These are phyloP conservation scores for Trichoderma gracile DNA, from an alignment of 2,329 filamentous ascomycete species.

Conservation along the genomic window DNA sequence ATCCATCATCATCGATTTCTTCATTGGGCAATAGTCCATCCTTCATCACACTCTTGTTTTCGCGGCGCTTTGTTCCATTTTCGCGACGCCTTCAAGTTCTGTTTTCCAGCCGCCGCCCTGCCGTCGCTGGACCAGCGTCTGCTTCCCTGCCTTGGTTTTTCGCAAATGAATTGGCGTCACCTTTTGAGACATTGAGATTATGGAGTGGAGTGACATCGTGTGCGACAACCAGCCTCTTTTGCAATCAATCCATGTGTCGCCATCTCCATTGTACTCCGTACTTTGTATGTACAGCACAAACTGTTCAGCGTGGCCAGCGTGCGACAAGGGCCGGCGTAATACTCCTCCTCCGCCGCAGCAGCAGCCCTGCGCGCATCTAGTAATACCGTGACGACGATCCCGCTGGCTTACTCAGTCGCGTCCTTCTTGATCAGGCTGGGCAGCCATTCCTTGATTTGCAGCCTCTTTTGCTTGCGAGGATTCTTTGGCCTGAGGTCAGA, in stretches of 20 bases:
- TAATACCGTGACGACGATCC: background rate
- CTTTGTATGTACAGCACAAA: too few relatives aligned
- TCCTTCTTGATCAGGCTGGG: slow-evolving; percentile 32
- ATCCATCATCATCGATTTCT: slow-evolving; percentile 23
- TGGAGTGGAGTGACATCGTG: slow-evolving; percentile 8
- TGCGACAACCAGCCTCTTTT: slow-evolving; percentile 18
- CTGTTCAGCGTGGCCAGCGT: slow-evolving; percentile 5
- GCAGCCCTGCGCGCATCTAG: background rate
- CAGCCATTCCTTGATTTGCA: slow-evolving; percentile 31
- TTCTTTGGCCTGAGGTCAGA: slow-evolving; percentile 15
- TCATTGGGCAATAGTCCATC: slow-evolving; percentile 7
- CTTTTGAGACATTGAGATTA: background rate
- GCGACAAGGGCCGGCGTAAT: background rate
- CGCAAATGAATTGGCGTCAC: slow-evolving; percentile 14
- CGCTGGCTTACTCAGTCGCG: slow-evolving; percentile 13
- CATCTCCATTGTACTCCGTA: slow-evolving; percentile 1
- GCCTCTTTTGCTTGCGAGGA: slow-evolving; percentile 27
- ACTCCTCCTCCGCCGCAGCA: background rate
- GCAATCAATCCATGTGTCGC: background rate
- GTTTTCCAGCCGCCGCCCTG: background rate
- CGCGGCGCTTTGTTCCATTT: background rate
- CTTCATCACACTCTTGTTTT: slow-evolving; percentile 4
- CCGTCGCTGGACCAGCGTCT: background rate
- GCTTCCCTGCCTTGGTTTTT: slow-evolving; percentile 14
- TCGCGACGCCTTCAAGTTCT: background rate